Evolutionary conservation across 2,329 filamentous ascomycete genomes (phyloP).

Genomic region (Fusarium vanettenii): DNA sequence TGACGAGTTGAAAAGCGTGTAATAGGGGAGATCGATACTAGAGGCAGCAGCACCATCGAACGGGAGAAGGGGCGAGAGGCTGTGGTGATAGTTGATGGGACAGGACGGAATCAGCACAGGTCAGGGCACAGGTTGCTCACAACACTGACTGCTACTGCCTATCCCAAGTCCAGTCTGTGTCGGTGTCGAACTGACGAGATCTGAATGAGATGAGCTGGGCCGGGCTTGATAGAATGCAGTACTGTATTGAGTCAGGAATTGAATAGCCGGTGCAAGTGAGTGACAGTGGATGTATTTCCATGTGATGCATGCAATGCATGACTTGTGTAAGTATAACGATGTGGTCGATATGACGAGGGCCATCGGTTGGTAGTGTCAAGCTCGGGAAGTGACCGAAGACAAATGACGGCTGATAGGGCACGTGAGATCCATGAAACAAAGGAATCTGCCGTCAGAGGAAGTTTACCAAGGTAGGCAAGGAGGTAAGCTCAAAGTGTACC

Average conservation of each 20-base stretch:
- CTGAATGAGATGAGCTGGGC: not conserved
- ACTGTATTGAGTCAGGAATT: not conserved
- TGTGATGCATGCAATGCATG: not conserved
- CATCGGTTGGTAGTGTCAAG: not conserved
- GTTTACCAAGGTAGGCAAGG: not conserved
- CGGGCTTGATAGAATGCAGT: not conserved
- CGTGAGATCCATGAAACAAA: conserved; percentile 21
- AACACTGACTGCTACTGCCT: not conserved
- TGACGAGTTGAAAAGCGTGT: not conserved
- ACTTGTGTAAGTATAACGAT: not conserved
- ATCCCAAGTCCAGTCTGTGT: not conserved
- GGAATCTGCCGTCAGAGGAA: not conserved
- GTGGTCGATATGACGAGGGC: conserved; percentile 1
- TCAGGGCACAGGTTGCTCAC: not conserved
- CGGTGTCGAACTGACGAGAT: not conserved
- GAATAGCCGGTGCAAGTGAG: not conserved
- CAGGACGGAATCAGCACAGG: not conserved
- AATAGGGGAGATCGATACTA: not conserved
- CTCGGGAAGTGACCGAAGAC: conserved; percentile 37
- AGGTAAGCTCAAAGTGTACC: not conserved
- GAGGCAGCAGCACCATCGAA: not conserved
- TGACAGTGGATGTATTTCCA: not conserved
- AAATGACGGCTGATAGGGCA: conserved; percentile 6
- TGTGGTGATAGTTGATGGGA: not conserved
- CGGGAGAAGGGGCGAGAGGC: not conserved